Evolutionary conservation across 1,284 basidiomycete species (phyloP).

Genomic region (Cryptococcus sp.): DNA sequence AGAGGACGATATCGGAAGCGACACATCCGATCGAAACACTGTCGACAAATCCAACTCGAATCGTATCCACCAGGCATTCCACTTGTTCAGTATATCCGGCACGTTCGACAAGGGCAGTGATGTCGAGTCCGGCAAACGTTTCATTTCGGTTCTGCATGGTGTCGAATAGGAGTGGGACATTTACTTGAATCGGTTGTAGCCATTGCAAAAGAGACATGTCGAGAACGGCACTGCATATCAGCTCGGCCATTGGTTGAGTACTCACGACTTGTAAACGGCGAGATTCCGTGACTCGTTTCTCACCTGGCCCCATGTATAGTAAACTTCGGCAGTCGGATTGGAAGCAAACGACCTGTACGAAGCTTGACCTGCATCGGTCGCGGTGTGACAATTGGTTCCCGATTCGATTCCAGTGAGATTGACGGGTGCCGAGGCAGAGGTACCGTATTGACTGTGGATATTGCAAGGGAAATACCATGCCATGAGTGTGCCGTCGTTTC

Average conservation of each 20-base stretch:
- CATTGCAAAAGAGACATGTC: conserved; percentile 80
- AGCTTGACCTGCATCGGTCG: no score
- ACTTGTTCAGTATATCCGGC: conserved; percentile 59
- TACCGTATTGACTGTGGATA: conserved; percentile 70
- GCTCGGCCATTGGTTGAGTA: conserved; percentile 5
- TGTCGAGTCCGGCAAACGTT: conserved; percentile 74
- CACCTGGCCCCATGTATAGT: conserved; percentile 87
- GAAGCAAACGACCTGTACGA: conserved; percentile 55
- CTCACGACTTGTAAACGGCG: conserved; percentile 85
- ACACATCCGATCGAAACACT: conserved; percentile 92
- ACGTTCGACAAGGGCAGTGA: conserved; percentile 75
- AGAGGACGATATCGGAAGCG: conserved; percentile 89
- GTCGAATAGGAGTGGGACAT: conserved; percentile 77
- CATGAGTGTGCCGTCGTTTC: conserved; percentile 50
- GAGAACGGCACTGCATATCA: conserved; percentile 64
- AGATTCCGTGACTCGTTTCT: conserved; percentile 66
- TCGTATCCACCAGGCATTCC: conserved; percentile 78
- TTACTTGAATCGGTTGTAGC: conserved; percentile 72
- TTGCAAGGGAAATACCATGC: conserved; percentile 96
- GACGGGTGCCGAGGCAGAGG: conserved; percentile 45
- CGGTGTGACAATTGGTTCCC: conserved; percentile 67
- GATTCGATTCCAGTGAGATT: conserved; percentile 67
- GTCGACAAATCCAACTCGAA: conserved; percentile 89
- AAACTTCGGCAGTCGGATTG: conserved; percentile 73
- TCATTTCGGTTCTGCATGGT: conserved; percentile 65